These are phyloP conservation scores for Xanthoconium stramineum DNA, from an alignment of 768 basidiomycete genomes.

Conservation along the genomic window DNA sequence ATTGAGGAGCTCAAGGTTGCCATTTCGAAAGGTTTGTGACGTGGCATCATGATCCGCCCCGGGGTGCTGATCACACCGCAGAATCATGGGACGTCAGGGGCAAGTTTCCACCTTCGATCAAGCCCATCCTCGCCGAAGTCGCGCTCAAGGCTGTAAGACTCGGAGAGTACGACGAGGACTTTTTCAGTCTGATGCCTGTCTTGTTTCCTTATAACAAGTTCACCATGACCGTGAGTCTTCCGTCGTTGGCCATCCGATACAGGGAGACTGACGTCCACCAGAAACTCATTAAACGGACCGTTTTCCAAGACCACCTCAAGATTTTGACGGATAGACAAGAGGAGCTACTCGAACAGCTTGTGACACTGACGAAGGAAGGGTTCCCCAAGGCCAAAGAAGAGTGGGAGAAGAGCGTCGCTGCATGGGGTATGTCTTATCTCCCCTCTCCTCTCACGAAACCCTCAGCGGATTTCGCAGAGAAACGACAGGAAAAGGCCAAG, in stretches of 20 bases:
- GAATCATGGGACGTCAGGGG: constrained; percentile 80
- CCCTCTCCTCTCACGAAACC: background rate
- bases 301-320: constrained; percentile 69
- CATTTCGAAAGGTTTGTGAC: constrained; percentile 53
- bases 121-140: constrained; percentile 65
- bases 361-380: constrained; percentile 56
- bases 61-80: constrained; percentile 25
- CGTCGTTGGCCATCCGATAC: background rate
- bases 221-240: constrained; percentile 72
- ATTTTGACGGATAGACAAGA: constrained; percentile 69
- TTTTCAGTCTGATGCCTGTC: constrained; percentile 83
- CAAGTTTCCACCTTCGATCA: constrained; percentile 84
- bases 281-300: constrained; percentile 93
- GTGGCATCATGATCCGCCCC: background rate
- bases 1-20: constrained; percentile 58
- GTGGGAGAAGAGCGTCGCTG: constrained; percentile 64
- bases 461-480: constrained; percentile 32
- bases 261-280: constrained; percentile 30
- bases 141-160: constrained; percentile 76
- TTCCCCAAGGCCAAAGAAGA: constrained; percentile 71
- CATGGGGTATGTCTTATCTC: constrained; percentile 55
- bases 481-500: constrained; percentile 55
- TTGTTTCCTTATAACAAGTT: constrained; percentile 95
- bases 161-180: constrained; percentile 90
- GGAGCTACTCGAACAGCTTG: constrained; percentile 60